Evolutionary conservation across 345 rosid species (phyloP), one percentile per base, ranked within the genome.

Genomic region (Eucalyptus globulus): DNA sequence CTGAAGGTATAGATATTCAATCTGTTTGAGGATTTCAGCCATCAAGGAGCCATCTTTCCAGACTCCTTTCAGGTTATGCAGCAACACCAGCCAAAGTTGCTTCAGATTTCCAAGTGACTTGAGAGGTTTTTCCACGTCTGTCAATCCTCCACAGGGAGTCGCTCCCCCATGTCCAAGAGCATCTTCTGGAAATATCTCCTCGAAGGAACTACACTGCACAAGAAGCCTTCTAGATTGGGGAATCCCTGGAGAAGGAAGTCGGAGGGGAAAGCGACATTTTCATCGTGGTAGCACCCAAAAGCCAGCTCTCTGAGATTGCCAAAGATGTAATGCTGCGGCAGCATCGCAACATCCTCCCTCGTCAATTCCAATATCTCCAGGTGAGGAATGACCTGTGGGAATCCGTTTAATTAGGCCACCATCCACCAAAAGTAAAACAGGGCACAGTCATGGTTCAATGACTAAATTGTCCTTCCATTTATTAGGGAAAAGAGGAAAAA

Each of bases 71-170:
- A 49, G 6, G 50, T 49, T 13, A 13, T 0, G 0, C 2, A 17
- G 43, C 2, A 0, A 0, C 6, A 5, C 2, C 0, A 69, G 50
- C 0, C 0, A 0, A 49, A 49, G 50, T 2, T 0, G 0, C 16
- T 5, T 49, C 6, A 49, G 6, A 49, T 49, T 49, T 49, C 6
- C 6, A 0, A 49, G 16, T 49, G 51, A 1, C 50, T 13, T 2
- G 6, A 49, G 50, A 12, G 50, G 50, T 4, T 49, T 49, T 49
- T 49, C 15, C 50, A 0, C 0, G 6, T 13, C 2, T 1, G 2
- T 49, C 0, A 49, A 13, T 49, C 2, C 50, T 60, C 31, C 17
- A 49, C 6, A 49, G 6, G 50, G 50, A 49, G 15, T 5, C 50
- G 9, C 69, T 27, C 9, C 69, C 67, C 34, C 34, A 27, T 62